These are phyloP conservation scores for Butyriboletus appendiculatus DNA, from an alignment of 1,284 basidiomycete species.

Conservation along the genomic window DNA sequence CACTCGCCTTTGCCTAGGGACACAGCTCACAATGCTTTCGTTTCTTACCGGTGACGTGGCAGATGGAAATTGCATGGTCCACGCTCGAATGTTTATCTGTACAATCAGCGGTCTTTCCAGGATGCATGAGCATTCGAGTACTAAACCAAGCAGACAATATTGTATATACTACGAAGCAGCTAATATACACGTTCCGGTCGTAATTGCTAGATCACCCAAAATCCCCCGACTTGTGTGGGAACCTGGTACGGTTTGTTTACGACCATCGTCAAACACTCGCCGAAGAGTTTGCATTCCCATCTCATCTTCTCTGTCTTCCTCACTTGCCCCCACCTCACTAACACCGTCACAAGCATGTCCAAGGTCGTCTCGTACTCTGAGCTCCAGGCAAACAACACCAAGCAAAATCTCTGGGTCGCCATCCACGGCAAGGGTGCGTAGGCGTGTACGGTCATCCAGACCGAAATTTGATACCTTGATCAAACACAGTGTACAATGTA, in stretches of 20 bases:
- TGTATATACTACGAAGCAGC: neutral
- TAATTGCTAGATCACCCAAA: neutral
- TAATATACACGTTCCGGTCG: neutral
- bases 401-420: constrained; percentile 78
- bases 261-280: constrained; percentile 3
- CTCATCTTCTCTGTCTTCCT: constrained; percentile 22
- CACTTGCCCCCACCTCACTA: constrained; percentile 19
- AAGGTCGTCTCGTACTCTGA: constrained; percentile 72
- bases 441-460: constrained; percentile 16
- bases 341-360: constrained; percentile 37
- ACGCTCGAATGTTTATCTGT: constrained; percentile 65
- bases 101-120: constrained; percentile 20
- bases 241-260: constrained; percentile 29
- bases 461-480: constrained; percentile 30
- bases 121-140: constrained; percentile 64
- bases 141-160: constrained; percentile 64
- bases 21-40: constrained; percentile 67
- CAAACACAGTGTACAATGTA: constrained; percentile 83
- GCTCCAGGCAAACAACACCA: constrained; percentile 72
- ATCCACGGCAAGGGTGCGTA: constrained; percentile 79
- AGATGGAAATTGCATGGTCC: constrained; percentile 58
- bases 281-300: constrained; percentile 16
- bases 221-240: constrained; percentile 27
- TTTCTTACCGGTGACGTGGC: constrained; percentile 71
- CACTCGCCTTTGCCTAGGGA: constrained; percentile 70